Evolutionary conservation across 2,329 filamentous ascomycete species (phyloP), one percentile per base, ranked within the genome.

Genomic region (Pyrenophora teres): DNA sequence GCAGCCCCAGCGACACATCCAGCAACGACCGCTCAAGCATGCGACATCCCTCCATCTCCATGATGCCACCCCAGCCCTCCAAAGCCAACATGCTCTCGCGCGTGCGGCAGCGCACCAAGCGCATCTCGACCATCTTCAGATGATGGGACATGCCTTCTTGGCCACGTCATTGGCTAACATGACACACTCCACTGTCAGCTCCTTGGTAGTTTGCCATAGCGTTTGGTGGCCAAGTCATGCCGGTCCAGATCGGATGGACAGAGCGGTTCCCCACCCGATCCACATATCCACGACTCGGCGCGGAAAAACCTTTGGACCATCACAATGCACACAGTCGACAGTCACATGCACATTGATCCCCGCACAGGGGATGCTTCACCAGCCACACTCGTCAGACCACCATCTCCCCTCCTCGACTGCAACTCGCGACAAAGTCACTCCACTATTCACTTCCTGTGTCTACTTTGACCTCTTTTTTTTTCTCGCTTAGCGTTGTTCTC

Each of bases 91-190:
- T 74, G 50, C 46, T 74, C 32, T 69, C 67, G 50, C 72, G 69
- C 52, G 65, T 71, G 51, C 65, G 70, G 40, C 57, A 57, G 43
- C 68, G 63, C 58, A 72, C 70, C 54, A 74, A 73, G 68, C 64
- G 64, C 47, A 59, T 74, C 43, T 73, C 70, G 18, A 57, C 60
- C 50, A 69, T 74, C 52, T 74, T 74, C 70, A 70, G 68, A 58
- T 74, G 66, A 55, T 32, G 10, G 27, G 41, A n/a, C 31, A 33
- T 49, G 16, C 9, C 23, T 38, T 36, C 27, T 35, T 50, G 52
- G 40, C 50, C 55, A 58, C 50, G 59, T 59, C 59, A 57, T 50
- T 53, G 47, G 25, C 36, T 44, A 47, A n/a, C 25, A 54, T 45
- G 15, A 15, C 59, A 59, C 56, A 64, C 52, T 57, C 55, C 43